Conservation (phyloP, 164 flowering plant species). For the Tetracentron sinense region DNA sequence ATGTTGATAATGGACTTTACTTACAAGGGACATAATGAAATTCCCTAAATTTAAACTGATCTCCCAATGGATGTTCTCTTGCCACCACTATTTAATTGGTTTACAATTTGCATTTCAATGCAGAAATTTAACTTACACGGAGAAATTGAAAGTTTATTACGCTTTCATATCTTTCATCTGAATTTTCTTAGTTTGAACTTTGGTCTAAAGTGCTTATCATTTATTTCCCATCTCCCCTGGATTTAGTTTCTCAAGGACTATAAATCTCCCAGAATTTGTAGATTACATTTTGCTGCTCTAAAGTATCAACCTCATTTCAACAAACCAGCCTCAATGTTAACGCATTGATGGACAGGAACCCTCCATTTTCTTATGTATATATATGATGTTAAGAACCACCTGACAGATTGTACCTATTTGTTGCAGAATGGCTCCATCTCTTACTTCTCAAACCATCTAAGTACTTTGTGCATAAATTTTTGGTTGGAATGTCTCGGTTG, state of each 20-base stretch:
- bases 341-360: background rate
- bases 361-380: background rate
- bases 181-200: background rate
- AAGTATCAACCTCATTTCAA: background rate
- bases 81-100: background rate
- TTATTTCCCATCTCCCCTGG: background rate
- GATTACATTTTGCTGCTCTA: background rate
- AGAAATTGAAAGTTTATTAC: conserved; percentile 58
- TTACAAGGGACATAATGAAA: background rate
- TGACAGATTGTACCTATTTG: too few relatives aligned
- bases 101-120: background rate
- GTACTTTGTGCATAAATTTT: background rate
- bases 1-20: background rate
- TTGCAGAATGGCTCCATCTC: too few relatives aligned
- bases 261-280: background rate
- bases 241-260: background rate
- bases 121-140: conserved; percentile 80
- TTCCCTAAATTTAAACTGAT: too few relatives aligned
- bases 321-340: background rate
- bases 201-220: background rate
- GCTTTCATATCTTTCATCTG: background rate
- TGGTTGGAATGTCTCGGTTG: background rate
- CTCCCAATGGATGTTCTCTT: background rate
- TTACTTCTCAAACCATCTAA: background rate
- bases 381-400: background rate